Base-by-base conservation (phyloP, 768 basidiomycete species). In the Lentinula sp. region DNA sequence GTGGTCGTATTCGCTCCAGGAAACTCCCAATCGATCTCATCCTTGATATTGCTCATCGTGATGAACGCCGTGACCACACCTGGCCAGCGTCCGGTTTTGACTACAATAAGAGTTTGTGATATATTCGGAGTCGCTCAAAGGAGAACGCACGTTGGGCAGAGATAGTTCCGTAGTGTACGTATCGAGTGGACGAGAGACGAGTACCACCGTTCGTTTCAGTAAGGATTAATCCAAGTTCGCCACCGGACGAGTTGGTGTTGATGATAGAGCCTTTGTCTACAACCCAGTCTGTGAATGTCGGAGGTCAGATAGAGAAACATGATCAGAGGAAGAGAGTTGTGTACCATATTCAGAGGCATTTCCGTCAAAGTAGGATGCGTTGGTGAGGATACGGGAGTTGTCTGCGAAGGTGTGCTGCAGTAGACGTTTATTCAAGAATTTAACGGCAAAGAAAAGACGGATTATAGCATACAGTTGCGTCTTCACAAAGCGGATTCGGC, bases 21-120 rank as follows among this genome's bases (percentile, higher is more conserved):
- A 67, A 86, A 93, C 69, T 92, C 90, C 90, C 91, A 92, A 64
- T 93, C 91, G 56, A 93, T 89, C 69, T 93, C 91, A 67, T 91
- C 89, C 70, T 89, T 91, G 66, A 92, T 79, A 64, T 87, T 83
- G 66, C 83, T 84, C 92, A 93, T 93, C 5, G 87, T 88, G 67
- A 92, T 90, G 73, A 89, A 89, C 8, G 93, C 92, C 0, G 88
- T 87, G 57, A 95, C 88, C 6, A 95, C 86, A 37, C 92, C 92
- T 16, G 70, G 79, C 90, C 89, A 92, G 60, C 84, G 82, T 45
- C 88, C 84, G 0, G 90, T 88, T 74, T 91, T 92, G 65, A 91
- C 88, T 89, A 66, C 34, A 60, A 32, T 50, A 10, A 18, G 4
- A 55, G 49, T 21, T 23, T 15, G 58, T 8, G 49, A 45, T 46